phyloP scores from a whole-genome alignment of 495 filamentous ascomycete genomes.

The Penicillium odoratum region DNA sequence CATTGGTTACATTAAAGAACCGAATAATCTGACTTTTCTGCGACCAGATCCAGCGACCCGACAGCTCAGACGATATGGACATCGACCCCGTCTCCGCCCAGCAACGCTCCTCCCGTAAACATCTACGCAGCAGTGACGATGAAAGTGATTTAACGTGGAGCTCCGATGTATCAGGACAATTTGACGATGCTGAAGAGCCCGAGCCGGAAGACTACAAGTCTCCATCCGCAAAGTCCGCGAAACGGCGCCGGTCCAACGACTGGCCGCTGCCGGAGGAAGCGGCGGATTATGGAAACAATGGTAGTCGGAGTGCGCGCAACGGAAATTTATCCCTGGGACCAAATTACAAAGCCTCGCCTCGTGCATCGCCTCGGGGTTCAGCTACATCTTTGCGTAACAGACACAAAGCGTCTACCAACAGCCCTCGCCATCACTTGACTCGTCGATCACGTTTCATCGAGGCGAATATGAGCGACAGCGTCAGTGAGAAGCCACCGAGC shows the following conservation, averaged over 20 bases:
- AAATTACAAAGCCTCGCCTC: conserved; percentile 29
- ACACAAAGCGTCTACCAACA: conserved; percentile 20
- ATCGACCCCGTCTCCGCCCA: conserved; percentile 20
- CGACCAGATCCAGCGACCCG: conserved; percentile 8
- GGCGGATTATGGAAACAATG: conserved; percentile 24
- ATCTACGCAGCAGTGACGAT: conserved; percentile 28
- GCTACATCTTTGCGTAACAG: conserved; percentile 22
- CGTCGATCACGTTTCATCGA: conserved; percentile 68
- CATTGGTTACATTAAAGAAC: conserved; percentile 6
- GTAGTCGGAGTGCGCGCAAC: conserved; percentile 13
- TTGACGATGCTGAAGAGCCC: conserved; percentile 45
- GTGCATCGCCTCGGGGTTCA: conserved; percentile 27
- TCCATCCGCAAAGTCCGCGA: conserved; percentile 35
- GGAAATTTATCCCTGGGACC: conserved; percentile 9
- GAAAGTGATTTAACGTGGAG: conserved; percentile 24
- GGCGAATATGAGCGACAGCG: conserved; percentile 75
- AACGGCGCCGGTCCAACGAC: conserved; percentile 49
- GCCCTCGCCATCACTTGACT: conserved; percentile 21
- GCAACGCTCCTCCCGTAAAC: conserved; percentile 35
- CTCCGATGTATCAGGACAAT: conserved; percentile 40
- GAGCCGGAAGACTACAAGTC: conserved; percentile 25
- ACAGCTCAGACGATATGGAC: conserved; percentile 21
- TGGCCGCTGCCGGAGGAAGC: conserved; percentile 46
- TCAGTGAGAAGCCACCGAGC: conserved; percentile 65
- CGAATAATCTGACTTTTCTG: conserved; percentile 12